Evolutionary conservation across 2,329 filamentous ascomycete species (phyloP), one percentile per base, ranked within the genome.

Genomic region (Coniella vitis): DNA sequence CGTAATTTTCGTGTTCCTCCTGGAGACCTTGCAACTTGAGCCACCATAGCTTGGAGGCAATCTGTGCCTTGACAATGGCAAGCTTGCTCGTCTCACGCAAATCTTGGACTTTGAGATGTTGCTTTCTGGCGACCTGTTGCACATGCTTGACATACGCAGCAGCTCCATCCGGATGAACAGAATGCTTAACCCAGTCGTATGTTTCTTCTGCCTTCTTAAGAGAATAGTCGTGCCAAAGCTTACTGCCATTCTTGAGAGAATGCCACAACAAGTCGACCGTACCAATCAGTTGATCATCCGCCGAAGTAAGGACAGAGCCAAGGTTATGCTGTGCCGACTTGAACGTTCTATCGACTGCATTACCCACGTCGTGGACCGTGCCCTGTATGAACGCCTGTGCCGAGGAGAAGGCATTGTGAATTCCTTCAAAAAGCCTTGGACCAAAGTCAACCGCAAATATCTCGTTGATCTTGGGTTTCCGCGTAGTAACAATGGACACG

Each of bases 371-470:
- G 25, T 47, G 38, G 9, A 29, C 37, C 10, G 35, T 20, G n/a
- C 7, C 29, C 14, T 41, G 45, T 4, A 47, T 10, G n/a, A 22
- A 20, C 12, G 14, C n/a, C 29, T 41, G 45, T 16, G 45, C 38
- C 19, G 40, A 42, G 4, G 16, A 16, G 3, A 42, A 21, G 19
- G 38, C 38, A 19, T 35, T 34, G 37, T 22, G 36, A 8, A 69
- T 69, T 35, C 66, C 65, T 8, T 64, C 65, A 7, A 76, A 59
- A 37, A 66, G 67, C 19, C 70, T 66, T 59, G 66, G 73, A 40
- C 78, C 77, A 61, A 84, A 81, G 60, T 82, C 74, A 25, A 84
- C 65, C 35, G 74, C 71, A 60, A 83, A 78, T 0, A 74, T 75
- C 64, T 83, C 79, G 57, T 78, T 78, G 54, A 83, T 70, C 61